These are phyloP conservation scores for Thielaviopsis populi DNA, from an alignment of 2,329 filamentous ascomycete species.

Conservation along the genomic window DNA sequence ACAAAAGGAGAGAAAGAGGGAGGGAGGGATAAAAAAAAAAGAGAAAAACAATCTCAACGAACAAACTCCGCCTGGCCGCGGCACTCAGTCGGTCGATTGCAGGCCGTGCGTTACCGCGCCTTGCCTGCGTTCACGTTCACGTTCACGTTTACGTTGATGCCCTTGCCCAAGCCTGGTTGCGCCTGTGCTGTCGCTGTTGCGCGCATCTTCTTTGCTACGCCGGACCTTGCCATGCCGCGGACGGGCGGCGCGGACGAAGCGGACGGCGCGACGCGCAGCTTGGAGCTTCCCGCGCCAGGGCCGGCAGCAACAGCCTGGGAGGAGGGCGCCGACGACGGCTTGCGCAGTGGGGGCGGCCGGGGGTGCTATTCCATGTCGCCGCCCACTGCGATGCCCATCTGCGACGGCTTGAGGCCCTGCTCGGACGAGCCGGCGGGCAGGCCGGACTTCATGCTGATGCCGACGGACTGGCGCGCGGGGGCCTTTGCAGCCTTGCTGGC, in stretches of 20 bases:
- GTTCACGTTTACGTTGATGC: neutral
- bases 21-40: neutral
- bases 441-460: constrained; percentile 12
- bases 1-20: neutral
- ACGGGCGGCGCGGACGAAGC: neutral
- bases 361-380: constrained; percentile 16
- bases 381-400: constrained; percentile 16
- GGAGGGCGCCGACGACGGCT: neutral
- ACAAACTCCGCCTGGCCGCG: neutral
- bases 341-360: constrained; percentile 6
- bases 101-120: neutral
- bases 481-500: neutral
- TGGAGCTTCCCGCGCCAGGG: neutral
- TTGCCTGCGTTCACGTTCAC: neutral
- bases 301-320: neutral
- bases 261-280: neutral
- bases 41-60: neutral
- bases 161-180: neutral
- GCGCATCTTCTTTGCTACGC: no score
- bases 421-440: constrained; percentile 9
- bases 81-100: no score
- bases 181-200: neutral
- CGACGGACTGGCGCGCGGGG: constrained; percentile 14
- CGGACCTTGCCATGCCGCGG: neutral
- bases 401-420: constrained; percentile 10